These are phyloP conservation scores for Xylaria sp. DNA, from an alignment of 2,329 filamentous ascomycete genomes.

Conservation along the genomic window DNA sequence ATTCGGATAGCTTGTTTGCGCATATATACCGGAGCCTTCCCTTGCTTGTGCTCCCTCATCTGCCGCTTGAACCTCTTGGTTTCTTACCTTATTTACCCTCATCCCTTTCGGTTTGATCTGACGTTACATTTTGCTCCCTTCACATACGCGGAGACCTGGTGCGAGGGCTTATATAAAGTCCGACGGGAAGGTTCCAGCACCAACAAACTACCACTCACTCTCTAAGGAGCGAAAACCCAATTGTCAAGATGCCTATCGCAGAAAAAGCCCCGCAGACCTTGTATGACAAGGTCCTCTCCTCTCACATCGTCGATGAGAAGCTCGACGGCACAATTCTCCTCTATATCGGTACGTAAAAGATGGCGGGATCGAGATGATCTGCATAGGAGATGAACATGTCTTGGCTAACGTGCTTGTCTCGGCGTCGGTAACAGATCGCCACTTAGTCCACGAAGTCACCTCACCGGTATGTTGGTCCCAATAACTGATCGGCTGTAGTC, in stretches of 20 bases:
- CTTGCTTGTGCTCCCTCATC: conserved; percentile 9
- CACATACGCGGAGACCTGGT: background rate
- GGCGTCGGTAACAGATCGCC: conserved; percentile 71
- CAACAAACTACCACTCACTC: background rate
- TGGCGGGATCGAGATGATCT: conserved; percentile 17
- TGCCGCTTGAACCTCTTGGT: background rate
- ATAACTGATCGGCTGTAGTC: conserved; percentile 19
- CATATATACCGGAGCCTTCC: conserved; percentile 24
- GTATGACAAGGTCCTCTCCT: conserved; percentile 97
- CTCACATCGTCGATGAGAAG: conserved; percentile 95
- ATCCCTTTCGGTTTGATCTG: background rate
- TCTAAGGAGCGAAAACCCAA: conserved; percentile 13
- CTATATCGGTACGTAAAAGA: conserved; percentile 79
- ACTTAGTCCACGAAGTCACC: conserved; percentile 98
- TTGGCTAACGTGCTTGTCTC: conserved; percentile 32
- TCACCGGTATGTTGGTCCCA: conserved; percentile 75
- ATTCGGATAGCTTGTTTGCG: background rate
- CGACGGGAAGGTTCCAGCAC: conserved; percentile 18
- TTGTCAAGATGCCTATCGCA: conserved; percentile 69
- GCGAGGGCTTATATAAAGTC: conserved; percentile 1
- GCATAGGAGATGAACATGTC: background rate
- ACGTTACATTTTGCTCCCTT: conserved; percentile 4
- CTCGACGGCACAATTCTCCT: conserved; percentile 91
- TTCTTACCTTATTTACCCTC: background rate
- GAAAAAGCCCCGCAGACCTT: conserved; percentile 74